A percentile compares a stretch with the other conserved stretches of the same genome.
Conservation (phyloP, 2,329 filamentous ascomycete genomes). For the Periconia digitata region DNA sequence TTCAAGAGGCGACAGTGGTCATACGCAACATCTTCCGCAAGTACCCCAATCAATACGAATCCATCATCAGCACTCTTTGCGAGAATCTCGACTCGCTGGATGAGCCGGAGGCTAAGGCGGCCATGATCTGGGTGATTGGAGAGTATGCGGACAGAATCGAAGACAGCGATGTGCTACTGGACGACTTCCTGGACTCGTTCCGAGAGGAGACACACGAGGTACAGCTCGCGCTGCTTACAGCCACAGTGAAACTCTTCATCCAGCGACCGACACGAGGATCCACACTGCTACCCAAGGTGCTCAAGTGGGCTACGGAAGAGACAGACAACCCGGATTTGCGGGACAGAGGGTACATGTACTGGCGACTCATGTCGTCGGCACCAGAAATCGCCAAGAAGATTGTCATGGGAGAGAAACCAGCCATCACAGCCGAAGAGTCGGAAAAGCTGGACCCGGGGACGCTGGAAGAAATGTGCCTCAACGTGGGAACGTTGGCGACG, state of each 20-base stretch:
- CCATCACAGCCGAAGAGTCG: slow-evolving; percentile 86
- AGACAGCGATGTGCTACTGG: slow-evolving; percentile 88
- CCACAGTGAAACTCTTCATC: slow-evolving; percentile 97
- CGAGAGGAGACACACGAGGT: slow-evolving; percentile 94
- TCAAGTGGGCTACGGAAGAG: slow-evolving; percentile 98
- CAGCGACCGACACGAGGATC: slow-evolving; percentile 94
- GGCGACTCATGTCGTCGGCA: slow-evolving; percentile 91
- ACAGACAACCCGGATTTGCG: slow-evolving; percentile 98
- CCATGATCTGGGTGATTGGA: slow-evolving; percentile 99
- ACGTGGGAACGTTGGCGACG: slow-evolving; percentile 92
- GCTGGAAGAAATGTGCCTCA: slow-evolving; percentile 94
- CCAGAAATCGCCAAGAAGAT: slow-evolving; percentile 82
- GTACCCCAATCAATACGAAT: slow-evolving; percentile 98
- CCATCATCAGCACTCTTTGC: slow-evolving; percentile 92
- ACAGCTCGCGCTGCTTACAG: slow-evolving; percentile 89
- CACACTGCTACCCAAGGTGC: slow-evolving; percentile 86
- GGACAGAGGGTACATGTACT: slow-evolving; percentile 98
- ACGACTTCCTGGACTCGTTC: slow-evolving; percentile 94
- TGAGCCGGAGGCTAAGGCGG: slow-evolving; percentile 95
- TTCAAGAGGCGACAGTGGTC: slow-evolving; percentile 97
- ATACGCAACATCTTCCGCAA: slow-evolving; percentile 99
- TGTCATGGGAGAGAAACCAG: slow-evolving; percentile 96
- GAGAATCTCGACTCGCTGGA: slow-evolving; percentile 95
- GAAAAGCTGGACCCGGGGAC: slow-evolving; percentile 90
- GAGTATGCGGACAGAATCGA: slow-evolving; percentile 98